Base-by-base conservation (phyloP, 2,329 filamentous ascomycete species). In the Leptoxyphium fumago region DNA sequence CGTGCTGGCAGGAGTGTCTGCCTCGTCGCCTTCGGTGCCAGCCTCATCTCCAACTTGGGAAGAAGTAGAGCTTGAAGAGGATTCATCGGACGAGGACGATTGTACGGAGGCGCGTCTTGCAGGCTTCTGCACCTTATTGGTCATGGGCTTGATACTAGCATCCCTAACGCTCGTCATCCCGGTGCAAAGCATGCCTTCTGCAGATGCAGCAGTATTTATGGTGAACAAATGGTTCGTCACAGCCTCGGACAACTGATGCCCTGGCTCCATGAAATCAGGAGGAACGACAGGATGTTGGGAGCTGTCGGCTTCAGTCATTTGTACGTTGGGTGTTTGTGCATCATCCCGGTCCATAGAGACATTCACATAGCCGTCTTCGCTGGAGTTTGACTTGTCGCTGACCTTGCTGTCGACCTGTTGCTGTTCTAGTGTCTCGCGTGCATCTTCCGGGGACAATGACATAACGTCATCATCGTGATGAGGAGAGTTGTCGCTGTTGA, bases 361-460 rank as follows among this genome's bases (percentile, higher is more conserved):
- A 57, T 95, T 84, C 5, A 96, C 84, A 55, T 95, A 77, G 48
- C 85, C 85, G 48, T 95, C 88, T 60, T 95, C 89, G 9, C 86
- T 84, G 59, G 88, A 81, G 2, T 94, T 75, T 2, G 88, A 94
- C 26, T 77, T 74, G 39, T 85, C 81, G 46, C 81, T 75, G 40
- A 94, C 72, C 56, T 60, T 56, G 8, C 45, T 42, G 6, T 28
- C 21, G 4, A 28, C 18, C 13, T 40, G 13, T 11, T 21, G 14
- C 7, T 28, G 3, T 18, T 43, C 41, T 13, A 18, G 2, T 15
- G 38, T 40, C 38, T 40, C 21, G 17, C 13, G 13, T 40, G 38
- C 14, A 4, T 13, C 17, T 15, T 30, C 10, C 29, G 14, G 17
- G 29, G 40, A 6, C 11, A 36, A 9, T 13, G 32, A 13, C 11